Evolutionary conservation across 1,284 basidiomycete genomes (phyloP).

Genomic region (Vanrija pseudolonga): DNA sequence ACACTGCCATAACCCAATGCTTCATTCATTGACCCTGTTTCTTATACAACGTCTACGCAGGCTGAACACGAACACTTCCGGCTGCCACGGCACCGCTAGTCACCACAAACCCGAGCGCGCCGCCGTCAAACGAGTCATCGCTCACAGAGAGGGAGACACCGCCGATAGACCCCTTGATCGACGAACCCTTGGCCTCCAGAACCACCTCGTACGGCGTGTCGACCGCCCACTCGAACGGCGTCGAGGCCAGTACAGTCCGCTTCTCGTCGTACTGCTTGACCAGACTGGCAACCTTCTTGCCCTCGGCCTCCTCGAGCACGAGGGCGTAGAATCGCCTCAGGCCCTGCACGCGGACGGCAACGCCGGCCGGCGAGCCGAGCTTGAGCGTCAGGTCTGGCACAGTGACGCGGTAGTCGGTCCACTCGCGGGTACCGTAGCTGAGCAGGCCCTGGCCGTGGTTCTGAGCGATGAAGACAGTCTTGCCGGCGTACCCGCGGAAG

Average conservation of each 20-base stretch:
- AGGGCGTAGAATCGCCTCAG: slow-evolving; percentile 1
- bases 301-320: neutral
- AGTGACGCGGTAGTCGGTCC: too few relatives aligned
- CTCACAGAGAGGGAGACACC: neutral
- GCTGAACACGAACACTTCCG: too few relatives aligned
- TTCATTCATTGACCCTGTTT: too few relatives aligned
- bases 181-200: neutral
- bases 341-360: slow-evolving; percentile 5
- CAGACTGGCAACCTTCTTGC: neutral
- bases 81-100: too few relatives aligned
- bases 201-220: neutral
- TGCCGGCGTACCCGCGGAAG: too few relatives aligned
- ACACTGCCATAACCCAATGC: too few relatives aligned
- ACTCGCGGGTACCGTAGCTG: too few relatives aligned
- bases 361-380: neutral
- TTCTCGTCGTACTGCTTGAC: slow-evolving; percentile 4
- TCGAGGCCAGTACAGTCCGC: neutral
- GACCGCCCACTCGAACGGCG: slow-evolving; percentile 1
- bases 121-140: too few relatives aligned
- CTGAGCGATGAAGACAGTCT: too few relatives aligned
- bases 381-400: too few relatives aligned
- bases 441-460: too few relatives aligned
- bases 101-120: neutral
- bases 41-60: too few relatives aligned
- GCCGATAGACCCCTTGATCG: neutral